These are phyloP conservation scores for Venturia carpophila DNA, from an alignment of 2,329 filamentous ascomycete species.

Conservation along the genomic window DNA sequence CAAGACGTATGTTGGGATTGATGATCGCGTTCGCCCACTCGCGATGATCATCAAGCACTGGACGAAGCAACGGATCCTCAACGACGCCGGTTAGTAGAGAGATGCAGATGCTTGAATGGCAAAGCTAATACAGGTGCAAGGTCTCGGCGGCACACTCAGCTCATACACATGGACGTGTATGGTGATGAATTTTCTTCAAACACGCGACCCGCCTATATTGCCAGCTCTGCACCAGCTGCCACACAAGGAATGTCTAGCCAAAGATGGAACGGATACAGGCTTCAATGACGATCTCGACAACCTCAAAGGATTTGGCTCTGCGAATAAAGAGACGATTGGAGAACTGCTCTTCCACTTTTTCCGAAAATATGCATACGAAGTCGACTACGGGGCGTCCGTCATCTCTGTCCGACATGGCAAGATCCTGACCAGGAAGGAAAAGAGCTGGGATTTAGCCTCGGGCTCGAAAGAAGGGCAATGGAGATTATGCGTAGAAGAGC, in stretches of 20 bases:
- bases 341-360: slow-evolving; percentile 94
- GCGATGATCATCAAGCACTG: slow-evolving; percentile 98
- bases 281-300: slow-evolving; percentile 83
- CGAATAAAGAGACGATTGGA: slow-evolving; percentile 75
- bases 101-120: not conserved
- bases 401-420: slow-evolving; percentile 79
- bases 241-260: slow-evolving; percentile 51
- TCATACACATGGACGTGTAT: slow-evolving; percentile 99
- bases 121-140: slow-evolving; percentile 38
- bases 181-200: slow-evolving; percentile 93
- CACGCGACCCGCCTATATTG: slow-evolving; percentile 72
- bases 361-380: slow-evolving; percentile 85
- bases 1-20: slow-evolving; percentile 89
- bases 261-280: slow-evolving; percentile 60
- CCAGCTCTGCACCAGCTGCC: slow-evolving; percentile 74
- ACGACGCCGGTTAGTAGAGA: slow-evolving; percentile 75
- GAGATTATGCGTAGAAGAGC: slow-evolving; percentile 88
- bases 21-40: slow-evolving; percentile 79
- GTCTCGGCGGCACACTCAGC: slow-evolving; percentile 85
- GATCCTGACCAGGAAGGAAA: slow-evolving; percentile 71
- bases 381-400: slow-evolving; percentile 78
- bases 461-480: slow-evolving; percentile 48
- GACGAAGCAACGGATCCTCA: slow-evolving; percentile 86
- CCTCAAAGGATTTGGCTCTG: slow-evolving; percentile 63
- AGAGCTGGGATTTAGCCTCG: slow-evolving; percentile 68